These are phyloP conservation scores for Xerophyta viscosa DNA, from an alignment of 106 monocot species.

Conservation along the genomic window DNA sequence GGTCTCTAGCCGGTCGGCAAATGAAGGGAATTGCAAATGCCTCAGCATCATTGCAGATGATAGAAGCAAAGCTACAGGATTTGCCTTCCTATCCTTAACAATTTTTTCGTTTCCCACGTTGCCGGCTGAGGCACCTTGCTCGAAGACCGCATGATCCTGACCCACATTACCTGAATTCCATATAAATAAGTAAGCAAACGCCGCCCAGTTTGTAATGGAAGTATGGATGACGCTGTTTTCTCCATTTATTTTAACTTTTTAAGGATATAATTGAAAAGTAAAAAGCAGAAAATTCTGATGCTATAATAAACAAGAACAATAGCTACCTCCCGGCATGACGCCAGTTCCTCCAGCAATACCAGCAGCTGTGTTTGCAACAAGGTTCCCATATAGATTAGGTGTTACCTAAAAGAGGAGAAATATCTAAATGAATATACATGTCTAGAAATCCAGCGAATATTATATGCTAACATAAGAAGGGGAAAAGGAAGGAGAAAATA, in stretches of 20 bases:
- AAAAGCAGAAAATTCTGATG: background rate
- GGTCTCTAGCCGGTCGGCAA: constrained; percentile 11
- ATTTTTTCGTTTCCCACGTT: constrained; percentile 12
- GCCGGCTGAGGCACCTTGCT: constrained; percentile 14
- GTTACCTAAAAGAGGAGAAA: constrained; percentile 7
- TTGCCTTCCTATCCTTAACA: constrained; percentile 8
- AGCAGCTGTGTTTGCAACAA: constrained; percentile 14
- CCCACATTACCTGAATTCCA: constrained; percentile 9
- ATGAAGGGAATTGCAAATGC: constrained; percentile 13
- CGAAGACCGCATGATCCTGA: constrained; percentile 9
- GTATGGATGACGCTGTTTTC: too few relatives aligned
- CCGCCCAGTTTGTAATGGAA: background rate
- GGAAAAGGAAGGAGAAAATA: too few relatives aligned
- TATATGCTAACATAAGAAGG: too few relatives aligned
- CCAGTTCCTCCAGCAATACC: constrained; percentile 21
- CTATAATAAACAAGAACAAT: too few relatives aligned
- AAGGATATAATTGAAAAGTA: too few relatives aligned
- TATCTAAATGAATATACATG: background rate
- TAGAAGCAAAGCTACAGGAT: constrained; percentile 15
- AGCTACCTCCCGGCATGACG: constrained; percentile 19
- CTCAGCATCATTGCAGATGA: constrained; percentile 16
- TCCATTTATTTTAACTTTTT: too few relatives aligned
- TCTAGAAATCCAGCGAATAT: too few relatives aligned
- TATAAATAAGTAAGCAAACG: too few relatives aligned
- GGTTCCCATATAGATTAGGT: constrained; percentile 17